These are phyloP conservation scores for Ormosia emarginata DNA, from an alignment of 306 rosid species.

Conservation along the genomic window DNA sequence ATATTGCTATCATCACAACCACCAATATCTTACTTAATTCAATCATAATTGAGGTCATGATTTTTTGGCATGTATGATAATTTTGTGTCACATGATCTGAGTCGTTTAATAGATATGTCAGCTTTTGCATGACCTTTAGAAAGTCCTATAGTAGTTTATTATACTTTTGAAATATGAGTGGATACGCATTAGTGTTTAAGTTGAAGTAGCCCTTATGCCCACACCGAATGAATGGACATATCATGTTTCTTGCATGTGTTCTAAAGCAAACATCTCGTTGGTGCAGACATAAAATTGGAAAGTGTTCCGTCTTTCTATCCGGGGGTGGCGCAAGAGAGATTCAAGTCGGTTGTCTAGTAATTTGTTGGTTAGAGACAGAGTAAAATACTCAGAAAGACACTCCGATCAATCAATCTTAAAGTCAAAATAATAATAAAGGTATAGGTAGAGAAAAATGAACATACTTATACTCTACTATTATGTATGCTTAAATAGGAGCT, in stretches of 20 bases:
- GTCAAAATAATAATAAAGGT: no score
- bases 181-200: not conserved
- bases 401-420: no score
- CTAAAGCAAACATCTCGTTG: not conserved
- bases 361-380: no score
- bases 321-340: no score
- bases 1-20: conserved; percentile 19
- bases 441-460: no score
- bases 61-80: conserved; percentile 25
- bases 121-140: not conserved
- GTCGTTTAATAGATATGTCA: not conserved
- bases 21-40: not conserved
- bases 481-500: no score
- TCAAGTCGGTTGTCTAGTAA: no score
- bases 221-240: conserved; percentile 36
- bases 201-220: conserved; percentile 17
- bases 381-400: no score
- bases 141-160: not conserved
- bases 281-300: not conserved
- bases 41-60: not conserved
- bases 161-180: not conserved
- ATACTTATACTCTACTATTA: no score
- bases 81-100: not conserved
- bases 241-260: conserved; percentile 47
- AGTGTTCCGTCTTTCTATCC: no score